Percentiles rank a stretch among this genome's conserved stretches.
phyloP scores from a whole-genome alignment of 2,329 filamentous ascomycete species.

The Aspergillus jensenii region DNA sequence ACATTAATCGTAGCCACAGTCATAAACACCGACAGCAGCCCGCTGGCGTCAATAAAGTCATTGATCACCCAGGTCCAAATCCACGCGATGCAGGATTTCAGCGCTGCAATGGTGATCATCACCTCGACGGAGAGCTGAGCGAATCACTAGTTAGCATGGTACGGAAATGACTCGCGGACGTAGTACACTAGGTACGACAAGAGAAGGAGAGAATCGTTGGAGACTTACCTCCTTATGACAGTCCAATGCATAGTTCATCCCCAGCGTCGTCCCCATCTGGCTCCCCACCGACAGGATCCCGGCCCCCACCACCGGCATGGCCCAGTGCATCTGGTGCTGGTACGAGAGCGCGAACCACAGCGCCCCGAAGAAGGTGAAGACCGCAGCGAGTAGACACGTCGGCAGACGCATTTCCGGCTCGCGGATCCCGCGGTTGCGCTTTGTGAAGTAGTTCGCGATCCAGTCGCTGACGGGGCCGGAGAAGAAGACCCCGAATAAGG shows the following conservation, averaged over 20 bases:
- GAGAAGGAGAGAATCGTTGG: not conserved
- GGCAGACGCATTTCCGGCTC: slow-evolving; percentile 41
- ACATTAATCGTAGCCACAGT: slow-evolving; percentile 3
- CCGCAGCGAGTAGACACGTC: slow-evolving; percentile 23
- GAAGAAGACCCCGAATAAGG: slow-evolving; percentile 2
- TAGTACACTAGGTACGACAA: not conserved
- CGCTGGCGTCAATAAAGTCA: slow-evolving; percentile 1
- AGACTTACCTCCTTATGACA: slow-evolving; percentile 1
- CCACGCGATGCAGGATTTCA: slow-evolving; percentile 5
- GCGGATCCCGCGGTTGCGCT: slow-evolving; percentile 39
- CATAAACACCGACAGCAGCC: slow-evolving; percentile 1
- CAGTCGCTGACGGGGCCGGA: not conserved
- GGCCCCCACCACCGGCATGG: not conserved
- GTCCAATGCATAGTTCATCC: slow-evolving; percentile 4
- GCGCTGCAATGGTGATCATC: slow-evolving; percentile 2
- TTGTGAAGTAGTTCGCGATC: slow-evolving; percentile 24
- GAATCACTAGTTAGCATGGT: not conserved
- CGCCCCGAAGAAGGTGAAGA: slow-evolving; percentile 21
- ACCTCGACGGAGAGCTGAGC: slow-evolving; percentile 2
- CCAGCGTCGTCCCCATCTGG: slow-evolving; percentile 3
- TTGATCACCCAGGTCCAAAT: slow-evolving; percentile 8
- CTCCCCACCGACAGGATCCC: slow-evolving; percentile 1
- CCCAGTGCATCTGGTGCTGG: slow-evolving; percentile 2
- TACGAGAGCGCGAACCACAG: slow-evolving; percentile 1
- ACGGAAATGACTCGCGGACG: not conserved